Base-by-base conservation (phyloP, 2,329 filamentous ascomycete species). In the Fonsecaea pedrosoi region DNA sequence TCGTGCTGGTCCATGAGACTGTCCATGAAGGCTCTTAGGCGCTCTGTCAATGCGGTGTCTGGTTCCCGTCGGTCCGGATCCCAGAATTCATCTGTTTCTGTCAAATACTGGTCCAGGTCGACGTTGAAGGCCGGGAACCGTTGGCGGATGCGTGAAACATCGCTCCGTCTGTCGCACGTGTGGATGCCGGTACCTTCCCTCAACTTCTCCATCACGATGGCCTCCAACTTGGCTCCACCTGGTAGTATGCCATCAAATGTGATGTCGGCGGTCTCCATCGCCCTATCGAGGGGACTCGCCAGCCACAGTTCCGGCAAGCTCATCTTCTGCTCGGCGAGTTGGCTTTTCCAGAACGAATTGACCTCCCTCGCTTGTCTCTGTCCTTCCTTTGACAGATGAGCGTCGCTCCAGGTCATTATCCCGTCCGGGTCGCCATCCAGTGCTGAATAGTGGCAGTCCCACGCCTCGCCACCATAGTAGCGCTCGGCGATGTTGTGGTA, bases 371-470 rank as follows among this genome's bases (percentile, higher is more conserved):
- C 87, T 74, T 89, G 87, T 10, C 77, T 73, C 54, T 82, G 76
- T 12, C 87, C 87, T 1, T 75, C 71, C 0, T 78, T 75, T 0
- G 86, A 89, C 8, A 90, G 79, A 60, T 83, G 82, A 0, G 87
- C 85, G 72, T 90, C 87, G 2, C 81, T 78, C 87, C 87, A 90
- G 42, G 75, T 82, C 15, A 81, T 78, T 15, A 82, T 84, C 12
- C 77, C 78, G 71, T 89, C 85, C 4, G 64, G 57, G 56, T 73
- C 69, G 69, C 87, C 87, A 54, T 87, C 82, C 10, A 83, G 82
- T 68, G 84, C 81, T 15, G 84, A 83, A 83, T 84, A 89, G 78
- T 88, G 85, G 74, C 83, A 85, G 76, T 89, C 85, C 87, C 87
- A 89, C 2, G 81, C 80, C 21, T 82, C 78, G 0, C 83, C 86